phyloP scores from a whole-genome alignment of 192 early-diverging fungal species.

The Coemansia sp. region DNA sequence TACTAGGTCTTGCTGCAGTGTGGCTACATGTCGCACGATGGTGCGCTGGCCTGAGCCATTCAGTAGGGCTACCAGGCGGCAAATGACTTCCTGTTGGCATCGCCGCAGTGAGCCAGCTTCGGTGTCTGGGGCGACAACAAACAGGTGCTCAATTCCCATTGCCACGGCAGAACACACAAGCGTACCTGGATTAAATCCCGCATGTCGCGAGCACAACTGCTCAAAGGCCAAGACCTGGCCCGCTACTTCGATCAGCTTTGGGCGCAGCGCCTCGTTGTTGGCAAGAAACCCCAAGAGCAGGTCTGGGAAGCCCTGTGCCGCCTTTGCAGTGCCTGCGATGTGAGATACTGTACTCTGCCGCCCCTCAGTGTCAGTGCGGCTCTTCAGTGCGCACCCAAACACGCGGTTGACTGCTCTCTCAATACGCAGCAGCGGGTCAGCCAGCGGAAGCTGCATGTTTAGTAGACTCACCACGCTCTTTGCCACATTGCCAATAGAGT shows the following conservation, averaged over 20 bases:
- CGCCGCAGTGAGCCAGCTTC: constrained; percentile 1
- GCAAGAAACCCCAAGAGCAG: constrained; percentile 20
- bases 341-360: not conserved
- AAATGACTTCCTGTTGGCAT: constrained; percentile 22
- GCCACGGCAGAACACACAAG: constrained; percentile 25
- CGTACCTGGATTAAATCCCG: constrained; percentile 25
- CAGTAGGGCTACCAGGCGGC: constrained; percentile 22
- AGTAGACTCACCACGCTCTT: constrained; percentile 13
- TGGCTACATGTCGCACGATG: not conserved
- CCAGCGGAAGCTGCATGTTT: constrained; percentile 6
- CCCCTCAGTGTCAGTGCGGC: not conserved
- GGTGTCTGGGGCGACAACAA: not conserved
- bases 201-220: constrained; percentile 14
- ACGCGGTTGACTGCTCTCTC: constrained; percentile 30
- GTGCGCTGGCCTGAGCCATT: constrained; percentile 24
- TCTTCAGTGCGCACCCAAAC: constrained; percentile 15
- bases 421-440: constrained; percentile 29
- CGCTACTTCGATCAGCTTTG: constrained; percentile 13
- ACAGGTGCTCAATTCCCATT: constrained; percentile 26
- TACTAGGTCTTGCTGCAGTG: constrained; percentile 12
- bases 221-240: constrained; percentile 21
- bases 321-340: not conserved
- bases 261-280: not conserved
- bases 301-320: not conserved
- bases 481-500: constrained; percentile 21